Evolutionary conservation across 2,329 filamentous ascomycete genomes (phyloP).

Genomic region (Bipolaris cookei): DNA sequence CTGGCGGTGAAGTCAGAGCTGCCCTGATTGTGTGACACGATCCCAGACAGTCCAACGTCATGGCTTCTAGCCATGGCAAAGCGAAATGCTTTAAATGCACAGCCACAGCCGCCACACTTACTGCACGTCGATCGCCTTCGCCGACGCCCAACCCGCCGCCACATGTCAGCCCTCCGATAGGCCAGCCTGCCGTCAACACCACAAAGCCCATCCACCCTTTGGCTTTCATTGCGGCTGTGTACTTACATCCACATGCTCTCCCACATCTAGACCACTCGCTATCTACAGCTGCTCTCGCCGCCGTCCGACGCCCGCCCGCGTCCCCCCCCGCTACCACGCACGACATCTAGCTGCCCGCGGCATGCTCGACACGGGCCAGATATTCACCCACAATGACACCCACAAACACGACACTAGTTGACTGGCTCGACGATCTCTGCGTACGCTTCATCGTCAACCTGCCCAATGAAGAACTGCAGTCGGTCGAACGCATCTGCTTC

Average conservation of each 20-base stretch:
- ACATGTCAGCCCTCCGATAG: conserved; percentile 9
- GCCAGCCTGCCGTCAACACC: conserved; percentile 13
- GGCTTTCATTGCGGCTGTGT: conserved; percentile 42
- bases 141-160: conserved; percentile 10
- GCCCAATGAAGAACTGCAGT: conserved; percentile 85
- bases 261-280: conserved; percentile 21
- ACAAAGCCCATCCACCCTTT: conserved; percentile 28
- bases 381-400: conserved; percentile 64
- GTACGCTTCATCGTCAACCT: conserved; percentile 98
- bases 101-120: conserved; percentile 26
- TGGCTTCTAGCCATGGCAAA: conserved; percentile 8
- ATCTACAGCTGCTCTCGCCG: background rate
- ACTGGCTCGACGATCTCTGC: conserved; percentile 97
- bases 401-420: conserved; percentile 84
- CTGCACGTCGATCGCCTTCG: conserved; percentile 12
- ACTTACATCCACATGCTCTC: conserved; percentile 1
- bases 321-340: conserved; percentile 17
- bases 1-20: conserved; percentile 29
- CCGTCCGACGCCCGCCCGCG: conserved; percentile 2
- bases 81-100: conserved; percentile 12
- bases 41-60: conserved; percentile 27
- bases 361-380: conserved; percentile 66
- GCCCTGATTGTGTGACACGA: conserved; percentile 38
- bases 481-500: conserved; percentile 94
- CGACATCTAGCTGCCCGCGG: conserved; percentile 48